Evolutionary conservation across 2,329 filamentous ascomycete genomes (phyloP), one percentile per base, ranked within the genome.

Genomic region (Nothopassalora personata): DNA sequence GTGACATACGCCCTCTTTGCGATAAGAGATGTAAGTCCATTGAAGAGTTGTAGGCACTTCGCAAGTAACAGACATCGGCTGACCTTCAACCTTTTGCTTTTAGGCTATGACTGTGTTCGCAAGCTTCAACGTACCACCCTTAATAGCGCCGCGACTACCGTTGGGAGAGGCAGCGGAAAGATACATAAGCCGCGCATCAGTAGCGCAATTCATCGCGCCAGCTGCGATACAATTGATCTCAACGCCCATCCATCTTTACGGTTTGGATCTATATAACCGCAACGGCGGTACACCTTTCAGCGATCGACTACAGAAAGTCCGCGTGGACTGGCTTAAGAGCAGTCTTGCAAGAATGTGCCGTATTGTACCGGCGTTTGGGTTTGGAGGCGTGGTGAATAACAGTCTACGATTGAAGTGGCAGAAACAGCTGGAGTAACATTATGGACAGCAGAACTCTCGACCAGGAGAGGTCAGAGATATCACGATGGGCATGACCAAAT

Each of bases 361-460:
- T 69, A 96, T 96, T 67, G 82, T 96, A 2, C 91, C 91, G 18
- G 91, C 91, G 0, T 96, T 93, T 78, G 92, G 91, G 1, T 81
- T 96, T 11, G 92, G 91, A 0, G 91, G 91, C 9, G 90, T 96
- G 10, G 88, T 94, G 10, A 96, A 96, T 75, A 81, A 81, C 60
- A 86, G 88, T 69, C 79, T 93, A 48, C 81, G 91, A 66, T 79
- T 76, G 69, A 77, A 72, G 55, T 71, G 93, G 66, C 91, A 96
- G 87, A 77, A 77, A 66, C 80, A 73, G 67, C 70, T 90, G 59
- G 81, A 82, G 67, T 71, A 62, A 34, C 13, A 34, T 11, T 51
- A 5, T 47, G 48, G 49, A 50, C 5, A 54, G 54, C 45, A 30
- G 36, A 45, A 53, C 34, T 43, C 30, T 36, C 46, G n/a, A 11